Evolutionary conservation across 331 rosid genomes (phyloP).

Genomic region (Malus hybrid): DNA sequence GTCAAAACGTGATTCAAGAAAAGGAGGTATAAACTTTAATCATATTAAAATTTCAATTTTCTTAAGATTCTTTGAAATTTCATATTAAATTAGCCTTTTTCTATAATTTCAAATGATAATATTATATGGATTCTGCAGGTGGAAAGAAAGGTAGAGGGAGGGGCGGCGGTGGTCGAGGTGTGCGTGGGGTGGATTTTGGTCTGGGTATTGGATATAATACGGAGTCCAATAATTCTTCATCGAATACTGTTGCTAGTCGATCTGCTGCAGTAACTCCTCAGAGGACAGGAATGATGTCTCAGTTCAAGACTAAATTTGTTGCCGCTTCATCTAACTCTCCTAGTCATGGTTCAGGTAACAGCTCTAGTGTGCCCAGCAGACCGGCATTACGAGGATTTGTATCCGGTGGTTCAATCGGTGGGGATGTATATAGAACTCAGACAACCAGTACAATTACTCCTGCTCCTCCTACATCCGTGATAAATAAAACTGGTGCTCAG

Average conservation of each 20-base stretch:
- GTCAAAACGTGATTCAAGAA: conserved; percentile 93
- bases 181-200: conserved; percentile 96
- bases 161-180: conserved; percentile 63
- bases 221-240: conserved; percentile 47
- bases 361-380: conserved; percentile 37
- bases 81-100: neutral
- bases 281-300: conserved; percentile 88
- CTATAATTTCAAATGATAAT: neutral
- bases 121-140: conserved; percentile 40
- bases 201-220: conserved; percentile 81
- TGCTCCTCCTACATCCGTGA: conserved; percentile 32
- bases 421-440: conserved; percentile 34
- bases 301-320: conserved; percentile 72
- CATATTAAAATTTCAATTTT: neutral
- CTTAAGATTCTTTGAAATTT: neutral
- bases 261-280: conserved; percentile 70
- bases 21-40: conserved; percentile 58
- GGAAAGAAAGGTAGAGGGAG: conserved; percentile 81
- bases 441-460: conserved; percentile 31
- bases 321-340: conserved; percentile 70
- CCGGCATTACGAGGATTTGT: conserved; percentile 81
- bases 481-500: conserved; percentile 27
- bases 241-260: conserved; percentile 48
- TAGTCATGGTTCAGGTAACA: conserved; percentile 38
- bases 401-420: conserved; percentile 93